These are phyloP conservation scores for Cystobasidium sp. DNA, from an alignment of 1,284 basidiomycete species.

Conservation along the genomic window DNA sequence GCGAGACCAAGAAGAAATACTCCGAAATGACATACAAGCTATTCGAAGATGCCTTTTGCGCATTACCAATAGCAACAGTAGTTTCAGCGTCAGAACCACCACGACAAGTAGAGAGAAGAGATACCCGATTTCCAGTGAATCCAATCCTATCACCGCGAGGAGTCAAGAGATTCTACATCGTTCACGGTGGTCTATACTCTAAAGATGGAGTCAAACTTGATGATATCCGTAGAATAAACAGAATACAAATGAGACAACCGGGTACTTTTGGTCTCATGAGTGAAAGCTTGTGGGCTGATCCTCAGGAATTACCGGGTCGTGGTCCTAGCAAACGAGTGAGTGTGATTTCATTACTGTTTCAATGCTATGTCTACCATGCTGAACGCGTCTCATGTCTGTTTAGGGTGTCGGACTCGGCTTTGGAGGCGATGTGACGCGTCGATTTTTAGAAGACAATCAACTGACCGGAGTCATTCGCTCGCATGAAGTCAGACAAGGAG, in stretches of 20 bases:
- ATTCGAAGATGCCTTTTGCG: slow-evolving; percentile 82
- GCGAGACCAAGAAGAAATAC: slow-evolving; percentile 93
- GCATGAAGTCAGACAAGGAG: slow-evolving; percentile 91
- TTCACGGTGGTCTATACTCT: slow-evolving; percentile 95
- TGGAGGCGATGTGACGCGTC: slow-evolving; percentile 71
- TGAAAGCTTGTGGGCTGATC: slow-evolving; percentile 83
- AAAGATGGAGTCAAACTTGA: slow-evolving; percentile 91
- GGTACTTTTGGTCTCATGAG: slow-evolving; percentile 93
- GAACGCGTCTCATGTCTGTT: background rate
- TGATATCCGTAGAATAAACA: slow-evolving; percentile 84
- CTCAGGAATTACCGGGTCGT: slow-evolving; percentile 84
- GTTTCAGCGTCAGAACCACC: slow-evolving; percentile 73
- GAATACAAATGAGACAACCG: slow-evolving; percentile 81
- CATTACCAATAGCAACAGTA: slow-evolving; percentile 89
- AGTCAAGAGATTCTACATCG: slow-evolving; percentile 88
- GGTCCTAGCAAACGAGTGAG: slow-evolving; percentile 90
- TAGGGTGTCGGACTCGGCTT: slow-evolving; percentile 94
- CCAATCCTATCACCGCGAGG: slow-evolving; percentile 81
- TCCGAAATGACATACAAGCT: slow-evolving; percentile 83
- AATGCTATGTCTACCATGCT: background rate
- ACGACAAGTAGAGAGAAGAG: slow-evolving; percentile 57
- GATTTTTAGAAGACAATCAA: slow-evolving; percentile 52
- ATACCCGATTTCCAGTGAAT: slow-evolving; percentile 56
- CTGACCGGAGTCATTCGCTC: slow-evolving; percentile 73
- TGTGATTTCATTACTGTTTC: background rate